phyloP scores from a whole-genome alignment of 1,284 basidiomycete species.

The Rhodotorula mucilaginosa region DNA sequence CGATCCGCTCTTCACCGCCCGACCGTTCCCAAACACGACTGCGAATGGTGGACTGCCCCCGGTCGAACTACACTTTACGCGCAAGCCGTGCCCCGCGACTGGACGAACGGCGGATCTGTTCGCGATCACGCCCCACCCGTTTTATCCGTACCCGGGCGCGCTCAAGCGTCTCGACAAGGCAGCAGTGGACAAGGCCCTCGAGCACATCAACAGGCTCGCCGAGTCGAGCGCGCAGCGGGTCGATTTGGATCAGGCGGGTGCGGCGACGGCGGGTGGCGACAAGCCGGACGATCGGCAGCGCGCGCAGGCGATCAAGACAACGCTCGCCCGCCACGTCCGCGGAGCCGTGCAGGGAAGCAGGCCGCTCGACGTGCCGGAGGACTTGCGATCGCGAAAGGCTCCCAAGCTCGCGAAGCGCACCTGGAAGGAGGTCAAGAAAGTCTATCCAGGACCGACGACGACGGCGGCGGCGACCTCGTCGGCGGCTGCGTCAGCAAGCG shows the following conservation, averaged over 20 bases:
- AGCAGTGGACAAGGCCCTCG: background rate
- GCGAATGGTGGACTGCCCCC: background rate
- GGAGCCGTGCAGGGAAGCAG: background rate
- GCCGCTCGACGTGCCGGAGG: background rate
- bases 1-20: constrained; percentile 1
- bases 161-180: background rate
- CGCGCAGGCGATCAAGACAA: background rate
- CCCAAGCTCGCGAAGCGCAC: background rate
- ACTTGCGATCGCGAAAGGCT: background rate
- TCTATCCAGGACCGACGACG: background rate
- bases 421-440: background rate
- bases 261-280: background rate
- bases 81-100: background rate
- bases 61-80: background rate
- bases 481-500: background rate
- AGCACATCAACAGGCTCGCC: background rate
- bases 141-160: constrained; percentile 1
- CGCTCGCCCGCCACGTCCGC: background rate
- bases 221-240: background rate
- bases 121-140: constrained; percentile 5
- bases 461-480: background rate
- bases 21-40: background rate
- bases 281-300: background rate
- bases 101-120: background rate
- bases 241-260: too few relatives aligned